Conservation (phyloP, 2,329 filamentous ascomycete species). For the Pseudopyricularia cyperi region DNA sequence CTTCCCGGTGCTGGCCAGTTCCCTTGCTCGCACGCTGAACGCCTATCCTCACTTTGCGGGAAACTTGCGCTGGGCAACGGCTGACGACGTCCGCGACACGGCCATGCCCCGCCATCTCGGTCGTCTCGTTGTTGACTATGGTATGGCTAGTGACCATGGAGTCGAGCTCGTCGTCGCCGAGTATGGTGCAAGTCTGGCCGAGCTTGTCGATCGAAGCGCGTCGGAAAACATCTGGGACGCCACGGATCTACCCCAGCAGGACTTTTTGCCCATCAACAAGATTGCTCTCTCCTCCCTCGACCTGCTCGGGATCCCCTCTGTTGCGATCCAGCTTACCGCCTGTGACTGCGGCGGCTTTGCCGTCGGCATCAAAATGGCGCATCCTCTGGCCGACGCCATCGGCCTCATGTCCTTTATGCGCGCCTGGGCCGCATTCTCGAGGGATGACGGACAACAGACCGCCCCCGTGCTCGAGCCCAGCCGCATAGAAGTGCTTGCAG, state of each 20-base stretch:
- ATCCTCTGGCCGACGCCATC: constrained; percentile 30
- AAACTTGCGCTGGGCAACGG: constrained; percentile 22
- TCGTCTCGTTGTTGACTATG: constrained; percentile 21
- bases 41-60: constrained; percentile 28
- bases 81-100: constrained; percentile 9
- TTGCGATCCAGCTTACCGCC: constrained; percentile 23
- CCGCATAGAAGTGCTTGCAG: not conserved
- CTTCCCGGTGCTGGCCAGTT: constrained; percentile 6
- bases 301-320: constrained; percentile 14
- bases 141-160: constrained; percentile 23
- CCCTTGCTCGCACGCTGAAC: constrained; percentile 21
- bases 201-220: constrained; percentile 13
- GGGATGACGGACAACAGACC: constrained; percentile 1
- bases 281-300: constrained; percentile 19
- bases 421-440: constrained; percentile 22
- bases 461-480: not conserved
- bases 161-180: constrained; percentile 22
- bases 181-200: constrained; percentile 13
- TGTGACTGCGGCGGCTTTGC: constrained; percentile 27
- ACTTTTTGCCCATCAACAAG: constrained; percentile 17
- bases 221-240: constrained; percentile 19
- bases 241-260: constrained; percentile 18
- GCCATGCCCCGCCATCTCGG: constrained; percentile 17
- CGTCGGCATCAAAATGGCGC: constrained; percentile 26
- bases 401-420: constrained; percentile 27